Evolutionary conservation across 2,329 filamentous ascomycete genomes (phyloP), one percentile per base, ranked within the genome.

Genomic region (Hymenoscyphus fraxineus): DNA sequence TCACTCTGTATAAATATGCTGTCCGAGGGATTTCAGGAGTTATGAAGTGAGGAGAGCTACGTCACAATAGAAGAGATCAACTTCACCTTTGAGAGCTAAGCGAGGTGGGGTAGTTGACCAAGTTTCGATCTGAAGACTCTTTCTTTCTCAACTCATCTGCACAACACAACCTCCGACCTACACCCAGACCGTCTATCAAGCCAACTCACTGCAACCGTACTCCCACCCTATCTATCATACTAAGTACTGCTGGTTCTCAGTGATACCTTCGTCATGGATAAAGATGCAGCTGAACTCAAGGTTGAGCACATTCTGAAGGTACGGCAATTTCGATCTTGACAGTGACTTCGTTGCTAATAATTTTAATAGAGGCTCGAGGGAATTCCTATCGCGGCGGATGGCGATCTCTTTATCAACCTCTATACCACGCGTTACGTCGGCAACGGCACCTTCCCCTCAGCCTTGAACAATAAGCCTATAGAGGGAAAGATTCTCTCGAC

Each of bases 401-500:
- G 35, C 6, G 58, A 60, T 15, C 58, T 60, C 16, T 44, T 27
- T 9, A 41, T 60, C 13, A n/a, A 39, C 15, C 39, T 60, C n/a
- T 60, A 60, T 13, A 60, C 39, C 22, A 44, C 5, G 12, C 31
- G 22, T 10, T 15, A 60, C 16, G 58, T 10, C 2, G 27, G 27
- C 13, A 39, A 13, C n/a, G 15, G 6, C 22, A 41, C 2, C 3
- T 60, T 60, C 22, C 9, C 16, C 2, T 12, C 58, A 6, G 19
- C 58, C 9, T 27, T 22, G 6, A 31, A 59, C 38, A 55, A 40
- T 5, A 58, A 60, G 31, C 6, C 38, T 13, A 59, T 59, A 2
- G 16, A 27, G 12, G 63, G 63, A 12, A 59, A 15, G 10, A 31
- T 62, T 22, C n/a, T 64, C 7, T 59, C 58, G 7, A 58, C 57